These are phyloP conservation scores for Mycena citricolor DNA, from an alignment of 1,284 basidiomycete genomes.

Conservation along the genomic window DNA sequence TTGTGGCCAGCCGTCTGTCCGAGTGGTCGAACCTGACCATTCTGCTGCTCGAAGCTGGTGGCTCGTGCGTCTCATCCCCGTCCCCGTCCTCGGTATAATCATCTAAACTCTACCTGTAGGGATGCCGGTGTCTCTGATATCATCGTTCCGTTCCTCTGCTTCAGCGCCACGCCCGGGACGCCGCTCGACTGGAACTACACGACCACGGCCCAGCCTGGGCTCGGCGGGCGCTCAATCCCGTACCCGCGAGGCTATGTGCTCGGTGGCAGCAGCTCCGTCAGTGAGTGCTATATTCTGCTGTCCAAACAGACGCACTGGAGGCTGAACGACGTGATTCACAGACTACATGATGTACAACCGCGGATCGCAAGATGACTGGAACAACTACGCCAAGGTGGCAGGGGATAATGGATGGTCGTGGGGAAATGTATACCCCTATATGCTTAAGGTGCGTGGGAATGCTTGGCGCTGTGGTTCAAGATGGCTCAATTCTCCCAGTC, in stretches of 20 bases:
- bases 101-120: conserved; percentile 12
- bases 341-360: conserved; percentile 30
- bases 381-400: conserved; percentile 27
- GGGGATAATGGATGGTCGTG: conserved; percentile 33
- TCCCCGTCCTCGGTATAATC: neutral
- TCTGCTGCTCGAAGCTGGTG: conserved; percentile 33
- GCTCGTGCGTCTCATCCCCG: conserved; percentile 26
- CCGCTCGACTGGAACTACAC: conserved; percentile 19
- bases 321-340: conserved; percentile 4
- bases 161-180: conserved; percentile 16
- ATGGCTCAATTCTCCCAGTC: conserved; percentile 19
- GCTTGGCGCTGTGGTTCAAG: neutral
- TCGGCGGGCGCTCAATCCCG: conserved; percentile 16
- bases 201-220: conserved; percentile 21
- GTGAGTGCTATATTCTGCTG: conserved; percentile 12
- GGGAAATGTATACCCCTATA: conserved; percentile 24
- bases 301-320: neutral
- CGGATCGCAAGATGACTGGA: conserved; percentile 30
- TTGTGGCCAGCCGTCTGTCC: conserved; percentile 33
- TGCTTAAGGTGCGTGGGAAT: conserved; percentile 13
- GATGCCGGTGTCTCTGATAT: conserved; percentile 27
- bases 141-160: conserved; percentile 27
- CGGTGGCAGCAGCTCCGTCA: conserved; percentile 29
- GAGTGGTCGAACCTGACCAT: conserved; percentile 29
- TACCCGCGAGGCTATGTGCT: conserved; percentile 26